These are phyloP conservation scores for Ploettnerulaceae sp. DNA, from an alignment of 2,329 filamentous ascomycete genomes.

Conservation along the genomic window DNA sequence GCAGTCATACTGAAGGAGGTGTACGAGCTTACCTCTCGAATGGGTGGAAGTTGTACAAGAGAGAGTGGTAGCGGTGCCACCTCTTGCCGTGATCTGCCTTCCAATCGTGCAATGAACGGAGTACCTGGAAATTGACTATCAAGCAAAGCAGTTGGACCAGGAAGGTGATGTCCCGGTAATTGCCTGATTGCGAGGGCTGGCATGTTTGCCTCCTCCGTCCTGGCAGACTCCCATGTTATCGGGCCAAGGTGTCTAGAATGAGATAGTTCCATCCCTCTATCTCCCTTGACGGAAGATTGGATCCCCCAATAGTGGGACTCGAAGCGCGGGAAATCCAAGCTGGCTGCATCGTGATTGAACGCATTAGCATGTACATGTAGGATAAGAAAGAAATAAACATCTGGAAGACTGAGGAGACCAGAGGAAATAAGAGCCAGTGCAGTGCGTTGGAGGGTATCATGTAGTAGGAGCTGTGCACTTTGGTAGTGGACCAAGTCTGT, in stretches of 20 bases:
- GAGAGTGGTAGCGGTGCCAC: slow-evolving; percentile 1
- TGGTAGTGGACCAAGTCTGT: too few relatives aligned
- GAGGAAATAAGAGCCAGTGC: too few relatives aligned
- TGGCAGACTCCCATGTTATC: too few relatives aligned
- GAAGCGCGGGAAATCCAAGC: neutral
- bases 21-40: slow-evolving; percentile 7
- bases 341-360: neutral
- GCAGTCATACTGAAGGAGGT: neutral
- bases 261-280: slow-evolving; percentile 19
- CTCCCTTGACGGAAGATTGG: neutral
- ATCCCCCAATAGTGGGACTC: neutral
- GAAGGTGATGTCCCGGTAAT: slow-evolving; percentile 13
- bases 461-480: too few relatives aligned
- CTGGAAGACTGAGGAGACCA: too few relatives aligned
- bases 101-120: neutral
- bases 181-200: slow-evolving; percentile 16
- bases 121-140: neutral
- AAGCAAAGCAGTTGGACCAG: slow-evolving; percentile 5
- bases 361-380: neutral
- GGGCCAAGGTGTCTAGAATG: slow-evolving; percentile 13
- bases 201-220: slow-evolving; percentile 10
- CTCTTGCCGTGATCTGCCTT: neutral
- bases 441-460: too few relatives aligned
- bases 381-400: neutral
- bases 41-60: slow-evolving; percentile 6